Evolutionary conservation across 2,329 filamentous ascomycete species (phyloP).

Genomic region (Parafenestella ontariensis): DNA sequence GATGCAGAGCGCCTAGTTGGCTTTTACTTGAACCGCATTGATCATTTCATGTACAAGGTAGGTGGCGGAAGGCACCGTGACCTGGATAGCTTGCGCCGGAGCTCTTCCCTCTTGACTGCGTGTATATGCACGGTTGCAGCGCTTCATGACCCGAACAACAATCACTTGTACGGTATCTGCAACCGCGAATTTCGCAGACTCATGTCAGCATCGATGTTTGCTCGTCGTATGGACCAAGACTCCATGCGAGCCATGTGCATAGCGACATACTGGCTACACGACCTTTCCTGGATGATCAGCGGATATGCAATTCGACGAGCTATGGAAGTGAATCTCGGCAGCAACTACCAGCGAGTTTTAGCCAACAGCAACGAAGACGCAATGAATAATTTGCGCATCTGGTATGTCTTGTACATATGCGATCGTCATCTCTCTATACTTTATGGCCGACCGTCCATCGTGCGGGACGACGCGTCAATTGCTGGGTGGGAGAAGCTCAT

Average conservation of each 20-base stretch:
- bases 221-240: slow-evolving; percentile 64
- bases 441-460: slow-evolving; percentile 65
- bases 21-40: slow-evolving; percentile 54
- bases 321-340: slow-evolving; percentile 56
- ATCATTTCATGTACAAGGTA: slow-evolving; percentile 58
- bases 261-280: slow-evolving; percentile 68
- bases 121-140: slow-evolving; percentile 65
- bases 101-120: slow-evolving; percentile 62
- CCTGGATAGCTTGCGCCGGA: slow-evolving; percentile 57
- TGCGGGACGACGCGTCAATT: slow-evolving; percentile 65
- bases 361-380: slow-evolving; percentile 52
- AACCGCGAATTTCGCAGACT: slow-evolving; percentile 65
- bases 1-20: slow-evolving; percentile 53
- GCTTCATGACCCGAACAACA: slow-evolving; percentile 63
- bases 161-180: slow-evolving; percentile 60
- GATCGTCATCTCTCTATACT: slow-evolving; percentile 71
- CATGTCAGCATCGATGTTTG: slow-evolving; percentile 65
- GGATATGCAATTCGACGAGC: slow-evolving; percentile 61
- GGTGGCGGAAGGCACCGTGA: slow-evolving; percentile 54
- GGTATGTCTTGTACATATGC: slow-evolving; percentile 67
- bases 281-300: slow-evolving; percentile 68
- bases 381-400: slow-evolving; percentile 63
- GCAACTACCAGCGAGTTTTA: slow-evolving; percentile 53
- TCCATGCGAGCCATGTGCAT: slow-evolving; percentile 66
- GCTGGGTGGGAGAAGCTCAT: slow-evolving; percentile 65